A percentile compares a stretch with the other conserved stretches of the same genome.
Evolutionary conservation across 2,329 filamentous ascomycete species (phyloP).

Genomic region (Arachnopeziza araneosa): DNA sequence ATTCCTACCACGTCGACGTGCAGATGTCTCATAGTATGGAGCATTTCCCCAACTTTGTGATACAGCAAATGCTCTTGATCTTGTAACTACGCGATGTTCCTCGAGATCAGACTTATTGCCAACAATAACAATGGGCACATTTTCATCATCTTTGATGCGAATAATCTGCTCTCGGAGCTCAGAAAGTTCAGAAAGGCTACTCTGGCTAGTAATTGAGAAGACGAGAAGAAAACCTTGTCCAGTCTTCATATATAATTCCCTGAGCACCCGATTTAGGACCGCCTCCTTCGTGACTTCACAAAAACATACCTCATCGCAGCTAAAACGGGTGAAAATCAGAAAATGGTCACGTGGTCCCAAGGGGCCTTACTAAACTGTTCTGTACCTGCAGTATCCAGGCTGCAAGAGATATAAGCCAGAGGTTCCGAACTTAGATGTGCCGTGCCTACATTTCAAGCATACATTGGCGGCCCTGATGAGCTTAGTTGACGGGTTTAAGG

Average conservation of each 20-base stretch:
- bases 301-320: conserved; percentile 50
- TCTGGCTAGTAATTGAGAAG: conserved; percentile 67
- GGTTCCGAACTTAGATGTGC: conserved; percentile 1
- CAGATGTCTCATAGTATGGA: conserved; percentile 69
- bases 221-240: conserved; percentile 71
- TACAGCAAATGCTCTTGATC: conserved; percentile 59
- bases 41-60: conserved; percentile 66
- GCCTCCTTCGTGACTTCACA: neutral
- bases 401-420: conserved; percentile 26
- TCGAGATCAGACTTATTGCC: conserved; percentile 71
- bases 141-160: conserved; percentile 66
- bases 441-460: conserved; percentile 61
- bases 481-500: neutral
- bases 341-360: conserved; percentile 18
- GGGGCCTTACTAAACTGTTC: conserved; percentile 66
- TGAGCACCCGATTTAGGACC: conserved; percentile 20
- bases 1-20: conserved; percentile 46
- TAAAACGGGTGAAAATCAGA: conserved; percentile 25
- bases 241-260: conserved; percentile 70
- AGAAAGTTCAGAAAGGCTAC: conserved; percentile 62
- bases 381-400: conserved; percentile 67
- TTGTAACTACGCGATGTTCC: conserved; percentile 62
- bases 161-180: conserved; percentile 69
- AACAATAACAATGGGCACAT: conserved; percentile 65
- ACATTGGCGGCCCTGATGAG: conserved; percentile 58